phyloP scores from a whole-genome alignment of 139 green algal genomes.

The Bryopsis sp. region DNA sequence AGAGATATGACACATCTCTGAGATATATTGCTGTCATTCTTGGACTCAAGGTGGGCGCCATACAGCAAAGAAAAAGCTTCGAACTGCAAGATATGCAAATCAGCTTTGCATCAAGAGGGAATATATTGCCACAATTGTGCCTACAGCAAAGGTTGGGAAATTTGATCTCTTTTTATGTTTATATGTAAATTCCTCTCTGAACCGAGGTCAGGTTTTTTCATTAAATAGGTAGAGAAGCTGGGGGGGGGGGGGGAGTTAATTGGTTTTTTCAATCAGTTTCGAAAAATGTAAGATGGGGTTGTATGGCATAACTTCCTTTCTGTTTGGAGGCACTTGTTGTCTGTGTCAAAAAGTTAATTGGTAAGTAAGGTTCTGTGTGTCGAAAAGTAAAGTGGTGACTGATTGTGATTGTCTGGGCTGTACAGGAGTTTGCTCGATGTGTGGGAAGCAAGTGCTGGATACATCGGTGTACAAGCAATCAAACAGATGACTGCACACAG shows the following conservation, averaged over 20 bases:
- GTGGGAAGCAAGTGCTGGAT: slow-evolving; percentile 52
- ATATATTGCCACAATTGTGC: slow-evolving; percentile 64
- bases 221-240: no score
- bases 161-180: slow-evolving; percentile 8
- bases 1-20: neutral
- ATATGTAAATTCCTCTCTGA: neutral
- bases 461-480: slow-evolving; percentile 48
- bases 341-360: no score
- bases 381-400: no score
- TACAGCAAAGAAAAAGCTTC: slow-evolving; percentile 30
- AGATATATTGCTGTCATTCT: neutral
- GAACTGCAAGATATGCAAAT: slow-evolving; percentile 62
- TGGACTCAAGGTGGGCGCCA: slow-evolving; percentile 35
- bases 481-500: slow-evolving; percentile 29
- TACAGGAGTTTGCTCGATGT: slow-evolving; percentile 63
- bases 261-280: no score
- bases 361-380: no score
- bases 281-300: no score
- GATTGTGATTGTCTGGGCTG: neutral
- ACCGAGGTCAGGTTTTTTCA: no score
- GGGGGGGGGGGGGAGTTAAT: no score
- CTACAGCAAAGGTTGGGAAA: slow-evolving; percentile 40
- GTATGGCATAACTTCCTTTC: no score
- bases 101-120: slow-evolving; percentile 34
- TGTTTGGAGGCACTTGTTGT: no score